Conservation (phyloP, 2,329 filamentous ascomycete species). For the Colletotrichum costaricense region DNA sequence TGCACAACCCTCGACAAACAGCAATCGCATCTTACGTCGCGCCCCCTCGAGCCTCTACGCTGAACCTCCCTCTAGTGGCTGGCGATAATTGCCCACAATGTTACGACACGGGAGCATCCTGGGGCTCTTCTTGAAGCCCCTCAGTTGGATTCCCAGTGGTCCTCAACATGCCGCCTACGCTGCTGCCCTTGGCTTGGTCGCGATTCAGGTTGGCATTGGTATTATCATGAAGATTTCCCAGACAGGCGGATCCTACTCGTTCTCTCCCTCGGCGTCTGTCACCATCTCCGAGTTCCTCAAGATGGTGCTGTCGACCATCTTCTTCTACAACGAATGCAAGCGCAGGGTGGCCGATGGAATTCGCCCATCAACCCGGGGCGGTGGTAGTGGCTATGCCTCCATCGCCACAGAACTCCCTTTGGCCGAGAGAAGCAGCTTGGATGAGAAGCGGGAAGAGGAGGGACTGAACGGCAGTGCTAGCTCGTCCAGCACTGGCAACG, state of each 20-base stretch:
- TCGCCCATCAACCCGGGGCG: conserved; percentile 35
- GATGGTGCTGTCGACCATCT: conserved; percentile 42
- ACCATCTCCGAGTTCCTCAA: conserved; percentile 48
- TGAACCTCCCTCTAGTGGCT: conserved; percentile 17
- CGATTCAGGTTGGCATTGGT: conserved; percentile 48
- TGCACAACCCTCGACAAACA: not conserved
- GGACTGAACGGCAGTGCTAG: conserved; percentile 27
- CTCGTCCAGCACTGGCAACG: conserved; percentile 19
- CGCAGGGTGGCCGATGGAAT: conserved; percentile 34
- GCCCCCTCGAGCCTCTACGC: not conserved
- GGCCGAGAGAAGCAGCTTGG: conserved; percentile 35
- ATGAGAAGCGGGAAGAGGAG: conserved; percentile 38
- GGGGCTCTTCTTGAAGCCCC: conserved; percentile 34
- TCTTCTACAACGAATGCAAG: conserved; percentile 44
- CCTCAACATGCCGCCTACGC: conserved; percentile 39
- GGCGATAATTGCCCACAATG: conserved; percentile 11
- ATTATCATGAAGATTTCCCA: conserved; percentile 47
- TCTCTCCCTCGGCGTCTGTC: conserved; percentile 45
- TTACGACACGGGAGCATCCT: conserved; percentile 35
- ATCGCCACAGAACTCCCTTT: conserved; percentile 33
- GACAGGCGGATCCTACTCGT: conserved; percentile 40
- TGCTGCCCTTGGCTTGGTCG: conserved; percentile 46
- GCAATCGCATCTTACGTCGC: not conserved
- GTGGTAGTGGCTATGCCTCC: conserved; percentile 32
- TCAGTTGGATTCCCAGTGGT: conserved; percentile 32